Conservation (phyloP, 179 eudicot genomes). For the Vitellaria paradoxa region DNA sequence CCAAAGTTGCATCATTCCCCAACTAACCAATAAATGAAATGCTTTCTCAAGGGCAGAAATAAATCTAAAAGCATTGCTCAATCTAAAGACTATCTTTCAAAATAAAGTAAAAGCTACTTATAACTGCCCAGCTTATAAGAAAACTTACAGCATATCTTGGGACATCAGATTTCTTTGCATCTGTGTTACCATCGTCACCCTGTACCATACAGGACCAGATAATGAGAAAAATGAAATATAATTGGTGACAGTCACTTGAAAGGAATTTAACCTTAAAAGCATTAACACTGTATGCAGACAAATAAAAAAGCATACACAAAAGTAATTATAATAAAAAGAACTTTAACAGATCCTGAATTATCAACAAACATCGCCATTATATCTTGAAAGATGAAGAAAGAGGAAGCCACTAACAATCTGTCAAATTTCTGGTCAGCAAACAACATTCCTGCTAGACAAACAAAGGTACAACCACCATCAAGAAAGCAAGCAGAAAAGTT, state of each 20-base stretch:
- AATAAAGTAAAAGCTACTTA: background rate
- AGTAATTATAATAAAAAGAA: background rate
- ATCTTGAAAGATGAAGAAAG: background rate
- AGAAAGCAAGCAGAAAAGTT: background rate
- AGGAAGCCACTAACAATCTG: background rate
- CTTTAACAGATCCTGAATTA: background rate
- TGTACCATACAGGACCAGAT: constrained; percentile 24
- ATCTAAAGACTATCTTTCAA: background rate
- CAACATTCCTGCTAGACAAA: background rate
- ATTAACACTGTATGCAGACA: background rate
- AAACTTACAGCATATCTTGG: constrained; percentile 92
- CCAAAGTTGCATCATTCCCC: background rate
- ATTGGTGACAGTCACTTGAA: constrained; percentile 7
- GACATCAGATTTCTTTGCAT: constrained; percentile 50
- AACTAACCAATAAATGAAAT: background rate
- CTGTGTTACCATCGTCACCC: constrained; percentile 41
- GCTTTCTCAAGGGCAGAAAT: background rate
- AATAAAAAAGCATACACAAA: background rate
- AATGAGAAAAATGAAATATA: constrained; percentile 4
- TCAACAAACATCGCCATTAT: background rate
- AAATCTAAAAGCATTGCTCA: background rate
- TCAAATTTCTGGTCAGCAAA: background rate
- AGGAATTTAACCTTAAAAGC: constrained; percentile 2
- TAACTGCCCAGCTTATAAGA: background rate
- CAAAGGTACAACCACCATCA: background rate